Evolutionary conservation across 495 filamentous ascomycete species (phyloP).

Genomic region (Rhizodiscina lignyota): DNA sequence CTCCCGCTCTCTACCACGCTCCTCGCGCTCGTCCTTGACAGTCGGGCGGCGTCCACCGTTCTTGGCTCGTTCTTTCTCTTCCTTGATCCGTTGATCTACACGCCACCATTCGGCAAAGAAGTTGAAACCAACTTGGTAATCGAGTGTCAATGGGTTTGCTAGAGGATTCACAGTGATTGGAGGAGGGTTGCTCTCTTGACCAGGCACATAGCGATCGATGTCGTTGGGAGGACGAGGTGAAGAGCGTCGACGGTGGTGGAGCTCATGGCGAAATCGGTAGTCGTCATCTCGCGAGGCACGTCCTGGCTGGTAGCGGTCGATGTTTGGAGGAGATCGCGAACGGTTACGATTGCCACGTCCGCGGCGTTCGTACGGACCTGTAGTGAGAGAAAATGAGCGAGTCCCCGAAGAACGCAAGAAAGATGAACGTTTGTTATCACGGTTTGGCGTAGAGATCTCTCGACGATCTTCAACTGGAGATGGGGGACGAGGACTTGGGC

Average conservation of each 20-base stretch:
- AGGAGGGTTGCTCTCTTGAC: constrained; percentile 47
- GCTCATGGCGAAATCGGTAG: constrained; percentile 37
- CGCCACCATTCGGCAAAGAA: constrained; percentile 98
- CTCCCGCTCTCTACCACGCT: constrained; percentile 74
- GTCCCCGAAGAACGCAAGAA: no score
- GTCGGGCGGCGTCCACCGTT: constrained; percentile 58
- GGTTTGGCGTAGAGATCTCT: no score
- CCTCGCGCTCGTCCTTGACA: constrained; percentile 63
- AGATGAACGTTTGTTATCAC: no score
- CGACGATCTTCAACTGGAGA: no score
- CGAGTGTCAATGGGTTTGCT: constrained; percentile 64
- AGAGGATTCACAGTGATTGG: constrained; percentile 53
- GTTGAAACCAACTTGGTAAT: constrained; percentile 90
- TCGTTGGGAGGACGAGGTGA: constrained; percentile 45
- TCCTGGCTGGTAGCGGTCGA: constrained; percentile 29
- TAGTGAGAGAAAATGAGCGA: constrained; percentile 20
- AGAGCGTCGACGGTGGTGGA: constrained; percentile 39
- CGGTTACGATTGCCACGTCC: constrained; percentile 37
- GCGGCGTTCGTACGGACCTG: constrained; percentile 18
- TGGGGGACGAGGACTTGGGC: no score
- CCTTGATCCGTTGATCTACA: constrained; percentile 65
- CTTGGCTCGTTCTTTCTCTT: constrained; percentile 65
- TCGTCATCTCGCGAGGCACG: constrained; percentile 47
- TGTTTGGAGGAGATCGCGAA: constrained; percentile 29
- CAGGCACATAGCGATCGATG: constrained; percentile 93